Evolutionary conservation across 441 rosid genomes (phyloP).

Genomic region (Euphorbia celastroides): DNA sequence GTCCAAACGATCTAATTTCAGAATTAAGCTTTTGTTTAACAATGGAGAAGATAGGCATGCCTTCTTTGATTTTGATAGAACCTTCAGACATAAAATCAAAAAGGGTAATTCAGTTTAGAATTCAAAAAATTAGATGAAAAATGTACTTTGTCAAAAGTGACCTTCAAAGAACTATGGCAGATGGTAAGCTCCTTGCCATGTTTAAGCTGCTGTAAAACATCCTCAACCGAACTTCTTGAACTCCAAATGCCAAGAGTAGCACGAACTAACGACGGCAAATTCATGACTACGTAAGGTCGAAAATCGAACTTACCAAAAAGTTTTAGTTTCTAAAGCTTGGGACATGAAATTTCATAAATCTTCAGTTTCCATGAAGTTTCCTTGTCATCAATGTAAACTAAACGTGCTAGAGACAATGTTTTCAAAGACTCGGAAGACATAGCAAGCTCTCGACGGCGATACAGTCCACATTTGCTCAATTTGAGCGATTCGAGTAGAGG

Average conservation of each 20-base stretch:
- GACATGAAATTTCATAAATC: background rate
- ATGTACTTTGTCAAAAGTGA: background rate
- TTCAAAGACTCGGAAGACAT: constrained; percentile 3
- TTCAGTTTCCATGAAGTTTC: no score
- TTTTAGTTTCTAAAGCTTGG: background rate
- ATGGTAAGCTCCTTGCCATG: background rate
- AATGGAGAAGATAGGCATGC: background rate
- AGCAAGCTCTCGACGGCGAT: no score
- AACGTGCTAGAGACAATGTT: constrained; percentile 1
- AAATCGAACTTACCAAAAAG: background rate
- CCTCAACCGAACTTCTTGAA: background rate
- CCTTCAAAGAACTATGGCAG: no score
- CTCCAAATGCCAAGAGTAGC: background rate
- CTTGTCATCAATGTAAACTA: no score
- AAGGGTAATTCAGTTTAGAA: constrained; percentile 9
- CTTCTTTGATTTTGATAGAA: background rate
- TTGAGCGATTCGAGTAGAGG: background rate
- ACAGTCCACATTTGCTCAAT: background rate
- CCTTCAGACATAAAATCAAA: constrained; percentile 4
- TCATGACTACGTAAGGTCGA: background rate
- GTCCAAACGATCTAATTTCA: background rate
- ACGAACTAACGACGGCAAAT: constrained; percentile 2
- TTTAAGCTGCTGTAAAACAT: background rate
- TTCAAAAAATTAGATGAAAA: constrained; percentile 9
- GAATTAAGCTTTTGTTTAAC: background rate